Percentiles rank a stretch among this genome's conserved stretches.
phyloP scores from a whole-genome alignment of 306 rosid species.

The Hippophae gyantsensis region DNA sequence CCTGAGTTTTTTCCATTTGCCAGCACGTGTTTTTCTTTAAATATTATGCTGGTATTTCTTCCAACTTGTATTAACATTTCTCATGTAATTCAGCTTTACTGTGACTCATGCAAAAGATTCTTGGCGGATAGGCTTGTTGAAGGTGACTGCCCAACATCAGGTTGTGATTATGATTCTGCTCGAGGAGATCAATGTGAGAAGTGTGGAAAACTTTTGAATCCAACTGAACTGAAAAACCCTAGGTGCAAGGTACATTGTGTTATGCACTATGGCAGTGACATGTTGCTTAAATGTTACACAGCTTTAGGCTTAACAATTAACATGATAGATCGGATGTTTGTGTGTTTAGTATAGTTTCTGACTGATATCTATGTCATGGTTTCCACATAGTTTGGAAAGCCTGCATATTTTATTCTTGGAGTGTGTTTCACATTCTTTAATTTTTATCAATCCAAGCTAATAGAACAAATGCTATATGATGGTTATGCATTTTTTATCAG shows the following conservation, averaged over 20 bases:
- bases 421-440: too few relatives aligned
- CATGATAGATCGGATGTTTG: too few relatives aligned
- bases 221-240: slow-evolving; percentile 73
- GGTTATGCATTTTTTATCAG: slow-evolving; percentile 23
- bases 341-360: too few relatives aligned
- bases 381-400: too few relatives aligned
- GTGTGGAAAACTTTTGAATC: slow-evolving; percentile 85
- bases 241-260: slow-evolving; percentile 66
- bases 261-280: background rate
- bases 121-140: slow-evolving; percentile 90
- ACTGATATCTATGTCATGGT: too few relatives aligned
- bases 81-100: slow-evolving; percentile 63
- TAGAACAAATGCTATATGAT: background rate
- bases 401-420: too few relatives aligned
- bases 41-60: background rate
- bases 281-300: background rate
- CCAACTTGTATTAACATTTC: slow-evolving; percentile 9
- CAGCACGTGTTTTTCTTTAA: background rate
- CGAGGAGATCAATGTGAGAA: slow-evolving; percentile 96
- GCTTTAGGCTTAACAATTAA: background rate
- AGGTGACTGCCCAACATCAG: slow-evolving; percentile 71
- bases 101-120: slow-evolving; percentile 72
- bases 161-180: slow-evolving; percentile 84
- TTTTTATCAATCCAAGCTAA: too few relatives aligned
- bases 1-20: background rate